Percentiles rank a stretch among this genome's conserved stretches.
These are phyloP conservation scores for Phytopythium kandeliae DNA, from an alignment of 352 stramenopile genomes.

Conservation along the genomic window DNA sequence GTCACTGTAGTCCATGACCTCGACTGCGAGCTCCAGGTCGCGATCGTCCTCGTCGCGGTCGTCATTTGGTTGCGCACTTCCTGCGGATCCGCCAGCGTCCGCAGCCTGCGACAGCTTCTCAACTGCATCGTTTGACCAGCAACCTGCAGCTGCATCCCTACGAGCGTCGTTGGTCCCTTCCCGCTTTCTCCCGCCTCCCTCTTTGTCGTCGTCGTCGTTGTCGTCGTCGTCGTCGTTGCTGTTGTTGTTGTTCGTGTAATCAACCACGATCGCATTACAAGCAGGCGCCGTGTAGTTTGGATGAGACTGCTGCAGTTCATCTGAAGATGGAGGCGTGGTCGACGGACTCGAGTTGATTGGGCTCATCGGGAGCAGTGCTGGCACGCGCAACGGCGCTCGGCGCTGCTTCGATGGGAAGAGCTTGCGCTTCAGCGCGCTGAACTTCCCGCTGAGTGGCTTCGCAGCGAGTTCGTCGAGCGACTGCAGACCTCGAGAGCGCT, in stretches of 20 bases:
- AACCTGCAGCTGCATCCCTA: neutral
- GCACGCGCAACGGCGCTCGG: conserved; percentile 30
- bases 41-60: conserved; percentile 27
- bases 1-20: conserved; percentile 24
- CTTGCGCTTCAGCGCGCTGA: conserved; percentile 47
- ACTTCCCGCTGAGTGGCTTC: conserved; percentile 16
- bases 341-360: conserved; percentile 23
- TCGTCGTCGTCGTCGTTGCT: neutral
- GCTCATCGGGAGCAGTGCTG: conserved; percentile 32
- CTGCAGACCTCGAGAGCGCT: neutral
- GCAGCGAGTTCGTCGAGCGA: neutral
- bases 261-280: no score
- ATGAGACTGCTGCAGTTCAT: no score
- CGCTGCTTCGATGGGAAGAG: conserved; percentile 48
- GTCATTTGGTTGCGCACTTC: neutral
- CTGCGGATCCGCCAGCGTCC: neutral
- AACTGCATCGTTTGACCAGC: neutral
- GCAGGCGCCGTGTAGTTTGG: no score
- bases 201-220: no score
- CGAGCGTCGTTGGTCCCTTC: neutral
- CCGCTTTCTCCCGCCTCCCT: no score
- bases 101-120: neutral
- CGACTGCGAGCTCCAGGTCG: conserved; percentile 31
- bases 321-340: no score
- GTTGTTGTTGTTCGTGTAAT: no score